Evolutionary conservation across 116 monocot genomes (phyloP).

Genomic region (Thalassia testudinum): DNA sequence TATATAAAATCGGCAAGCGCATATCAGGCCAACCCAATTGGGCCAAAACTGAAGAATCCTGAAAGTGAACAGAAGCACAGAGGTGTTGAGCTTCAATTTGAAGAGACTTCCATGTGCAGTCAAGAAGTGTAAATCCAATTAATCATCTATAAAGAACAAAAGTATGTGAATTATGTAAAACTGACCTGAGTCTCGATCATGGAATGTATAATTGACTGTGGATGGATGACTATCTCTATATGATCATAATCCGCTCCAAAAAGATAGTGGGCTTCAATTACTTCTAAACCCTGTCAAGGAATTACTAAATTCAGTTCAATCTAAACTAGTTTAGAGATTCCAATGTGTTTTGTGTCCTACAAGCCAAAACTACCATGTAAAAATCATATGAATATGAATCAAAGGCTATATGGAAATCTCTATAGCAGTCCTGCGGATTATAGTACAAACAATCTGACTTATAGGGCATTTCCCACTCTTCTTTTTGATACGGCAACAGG

Average conservation of each 20-base stretch:
- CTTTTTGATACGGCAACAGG: too few species aligned
- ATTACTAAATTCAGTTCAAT: neutral
- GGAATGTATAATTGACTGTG: slow-evolving; percentile 98
- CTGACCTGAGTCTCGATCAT: slow-evolving; percentile 95
- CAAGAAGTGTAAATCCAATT: too few species aligned
- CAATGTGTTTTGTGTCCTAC: neutral
- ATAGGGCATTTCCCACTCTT: too few species aligned
- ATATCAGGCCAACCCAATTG: slow-evolving; percentile 96
- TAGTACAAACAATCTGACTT: too few species aligned
- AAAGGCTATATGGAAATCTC: too few species aligned
- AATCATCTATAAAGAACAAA: too few species aligned
- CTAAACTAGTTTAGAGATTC: too few species aligned
- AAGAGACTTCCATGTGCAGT: too few species aligned
- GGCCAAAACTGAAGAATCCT: slow-evolving; percentile 96
- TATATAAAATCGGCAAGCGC: slow-evolving; percentile 93
- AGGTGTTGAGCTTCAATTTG: too few species aligned
- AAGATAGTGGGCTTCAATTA: slow-evolving; percentile 98
- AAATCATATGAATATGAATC: too few species aligned
- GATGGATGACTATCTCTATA: slow-evolving; percentile 93
- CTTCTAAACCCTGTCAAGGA: slow-evolving; percentile 67
- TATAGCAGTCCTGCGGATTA: too few species aligned
- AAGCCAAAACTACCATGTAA: neutral
- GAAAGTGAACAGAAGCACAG: slow-evolving; percentile 2
- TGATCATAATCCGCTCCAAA: slow-evolving; percentile 90
- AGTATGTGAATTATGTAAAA: too few species aligned